Evolutionary conservation across 106 monocot genomes (phyloP), one percentile per base, ranked within the genome.

Genomic region (Dendrobium chrysotoxum): DNA sequence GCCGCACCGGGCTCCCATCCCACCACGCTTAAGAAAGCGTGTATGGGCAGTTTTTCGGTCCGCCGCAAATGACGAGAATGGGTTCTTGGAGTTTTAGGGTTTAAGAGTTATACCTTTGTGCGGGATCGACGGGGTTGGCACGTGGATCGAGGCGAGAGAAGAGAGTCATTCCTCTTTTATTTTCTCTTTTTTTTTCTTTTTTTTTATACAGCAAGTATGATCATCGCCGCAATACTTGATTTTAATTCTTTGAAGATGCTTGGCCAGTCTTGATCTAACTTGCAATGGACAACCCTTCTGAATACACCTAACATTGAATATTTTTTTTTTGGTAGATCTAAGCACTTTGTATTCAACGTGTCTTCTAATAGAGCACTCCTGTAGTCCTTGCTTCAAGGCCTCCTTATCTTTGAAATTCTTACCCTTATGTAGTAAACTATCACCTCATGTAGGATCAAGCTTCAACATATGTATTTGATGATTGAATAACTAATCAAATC

Each of bases 331-430:
- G 15, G 38, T 38, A 39, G 72, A 38, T 26, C 72, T 38, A 35
- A 72, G 16, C 5, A 72, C 72, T 7, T 72, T 11, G 72, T 72
- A 72, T 26, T 72, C 72, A 4, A 72, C 72, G 39, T 72, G 72
- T 39, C 72, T 72, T 72, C 72, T 72, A 17, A 72, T 72, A 18
- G 72, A 72, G 72, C 39, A 72, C 39, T 72, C 72, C 17, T 72
- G 72, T 40, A 72, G 39, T 72, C 38, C 8, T 72, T 72, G 72
- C 72, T 40, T 72, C 72, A 72, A 72, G 39, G 39, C 31, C 38
- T 72, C 72, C 72, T 72, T 72, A 72, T 72, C 72, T 72, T 40
- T 40, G 72, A 72, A 72, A 7, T 39, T 38, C 39, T 72, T 72
- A 9, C 72, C 72, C 12, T 16, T 12, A 40, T 72, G 39, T 0